Evolutionary conservation across 2,329 filamentous ascomycete species (phyloP).

Genomic region (Tetracladium maxilliforme): DNA sequence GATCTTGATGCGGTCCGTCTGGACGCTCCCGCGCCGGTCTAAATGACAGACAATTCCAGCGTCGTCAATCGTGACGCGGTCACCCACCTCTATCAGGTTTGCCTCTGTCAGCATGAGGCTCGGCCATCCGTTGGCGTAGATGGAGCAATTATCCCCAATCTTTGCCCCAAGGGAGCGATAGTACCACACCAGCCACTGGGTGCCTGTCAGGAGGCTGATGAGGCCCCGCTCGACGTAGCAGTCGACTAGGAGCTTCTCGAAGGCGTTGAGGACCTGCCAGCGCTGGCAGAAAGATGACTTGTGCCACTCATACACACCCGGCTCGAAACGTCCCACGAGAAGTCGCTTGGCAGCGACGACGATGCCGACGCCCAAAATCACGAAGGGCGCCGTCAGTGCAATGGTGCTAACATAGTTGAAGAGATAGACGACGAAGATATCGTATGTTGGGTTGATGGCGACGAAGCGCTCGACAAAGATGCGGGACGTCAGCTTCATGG

Average conservation of each 20-base stretch:
- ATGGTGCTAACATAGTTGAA: no score
- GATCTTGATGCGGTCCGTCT: conserved; percentile 33
- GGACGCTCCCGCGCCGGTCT: conserved; percentile 40
- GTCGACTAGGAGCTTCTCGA: conserved; percentile 32
- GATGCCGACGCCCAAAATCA: no score
- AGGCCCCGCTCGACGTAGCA: conserved; percentile 35
- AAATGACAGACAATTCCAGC: conserved; percentile 39
- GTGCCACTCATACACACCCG: conserved; percentile 43
- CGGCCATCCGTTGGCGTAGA: conserved; percentile 36
- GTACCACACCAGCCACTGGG: conserved; percentile 34
- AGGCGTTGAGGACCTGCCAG: conserved; percentile 37
- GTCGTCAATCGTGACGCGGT: conserved; percentile 37
- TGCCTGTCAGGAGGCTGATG: conserved; percentile 35
- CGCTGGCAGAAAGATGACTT: conserved; percentile 39
- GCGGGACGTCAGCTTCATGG: no score
- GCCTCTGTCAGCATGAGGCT: conserved; percentile 41
- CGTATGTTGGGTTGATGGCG: no score
- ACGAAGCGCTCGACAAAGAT: no score
- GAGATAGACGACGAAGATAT: no score
- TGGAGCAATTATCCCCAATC: conserved; percentile 36
- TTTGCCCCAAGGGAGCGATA: conserved; percentile 35
- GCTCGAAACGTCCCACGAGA: conserved; percentile 30
- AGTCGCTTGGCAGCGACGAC: conserved; percentile 34
- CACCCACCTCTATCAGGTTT: conserved; percentile 35
- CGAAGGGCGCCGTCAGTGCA: no score